Conservation (phyloP, 2,329 filamentous ascomycete species). For the Penicillium italicum region DNA sequence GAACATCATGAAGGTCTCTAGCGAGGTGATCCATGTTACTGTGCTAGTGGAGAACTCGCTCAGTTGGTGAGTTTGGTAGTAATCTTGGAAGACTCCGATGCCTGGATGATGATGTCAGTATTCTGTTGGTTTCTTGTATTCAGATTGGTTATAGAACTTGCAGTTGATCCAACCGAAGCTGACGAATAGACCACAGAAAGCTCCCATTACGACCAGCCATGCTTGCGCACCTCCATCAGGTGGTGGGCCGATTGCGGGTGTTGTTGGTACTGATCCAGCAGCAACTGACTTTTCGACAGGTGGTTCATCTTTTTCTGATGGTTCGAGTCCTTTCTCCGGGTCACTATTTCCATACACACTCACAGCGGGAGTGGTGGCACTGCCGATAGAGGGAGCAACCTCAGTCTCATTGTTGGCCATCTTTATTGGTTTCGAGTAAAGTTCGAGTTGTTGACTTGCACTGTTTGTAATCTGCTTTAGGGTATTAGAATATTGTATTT, state of each 20-base stretch:
- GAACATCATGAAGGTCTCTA: constrained; percentile 36
- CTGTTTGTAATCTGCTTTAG: neutral
- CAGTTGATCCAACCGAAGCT: constrained; percentile 53
- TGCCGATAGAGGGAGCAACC: constrained; percentile 4
- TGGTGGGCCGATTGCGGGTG: constrained; percentile 13
- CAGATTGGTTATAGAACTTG: constrained; percentile 17
- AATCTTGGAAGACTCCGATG: constrained; percentile 46
- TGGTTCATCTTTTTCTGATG: neutral
- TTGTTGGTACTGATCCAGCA: neutral
- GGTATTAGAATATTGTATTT: neutral
- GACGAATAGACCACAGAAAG: constrained; percentile 47
- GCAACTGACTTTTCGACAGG: neutral
- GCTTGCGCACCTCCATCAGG: constrained; percentile 34
- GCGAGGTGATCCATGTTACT: constrained; percentile 60
- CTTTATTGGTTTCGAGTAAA: neutral
- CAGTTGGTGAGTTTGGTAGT: constrained; percentile 53
- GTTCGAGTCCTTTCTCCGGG: constrained; percentile 11
- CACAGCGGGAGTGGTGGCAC: constrained; percentile 9
- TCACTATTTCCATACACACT: constrained; percentile 7
- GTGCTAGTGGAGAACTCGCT: constrained; percentile 50
- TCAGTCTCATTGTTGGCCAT: neutral
- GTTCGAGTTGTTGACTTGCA: neutral
- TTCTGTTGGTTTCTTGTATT: neutral
- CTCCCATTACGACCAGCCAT: constrained; percentile 49
- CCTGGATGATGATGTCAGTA: constrained; percentile 9